Evolutionary conservation across 495 filamentous ascomycete species (phyloP), one percentile per base, ranked within the genome.

Genomic region (Aspergillus biplanus): DNA sequence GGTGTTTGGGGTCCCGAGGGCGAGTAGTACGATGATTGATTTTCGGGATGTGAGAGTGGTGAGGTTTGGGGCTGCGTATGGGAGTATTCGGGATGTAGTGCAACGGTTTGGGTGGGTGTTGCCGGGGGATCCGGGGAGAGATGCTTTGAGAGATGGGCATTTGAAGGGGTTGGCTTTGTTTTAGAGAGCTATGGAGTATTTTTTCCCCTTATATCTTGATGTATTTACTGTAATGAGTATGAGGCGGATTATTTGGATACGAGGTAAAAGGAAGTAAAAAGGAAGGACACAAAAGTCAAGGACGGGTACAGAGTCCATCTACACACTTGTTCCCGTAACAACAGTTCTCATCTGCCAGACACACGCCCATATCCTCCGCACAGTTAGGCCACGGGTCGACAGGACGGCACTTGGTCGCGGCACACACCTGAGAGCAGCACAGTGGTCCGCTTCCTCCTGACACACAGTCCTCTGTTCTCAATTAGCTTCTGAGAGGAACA

Each of bases 11-110:
- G 18, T 27, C 21, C 21, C 21, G 21, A 65, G 72, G 4, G 59
- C 63, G 12, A 72, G 72, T 47, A 76, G 72, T 1, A 76, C 71
- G 5, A 72, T 76, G 65, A 62, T 75, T 47, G 64, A 76, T 56
- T 74, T 78, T 46, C 60, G 59, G 33, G 64, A 64, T 13, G 59
- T 62, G n/a, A 61, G 58, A 8, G 16, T 72, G n/a, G n/a, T 78
- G 18, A 62, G 72, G 7, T 70, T 64, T 33, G 72, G 74, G 1
- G 75, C 75, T 31, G 76, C 72, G 33, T 76, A 72, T 49, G 66
- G 72, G 54, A 65, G 70, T n/a, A 59, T 76, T 31, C 62, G 65
- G 39, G 72, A 75, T 59, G 71, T 64, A 6, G 52, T 78, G 9
- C 53, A 56, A 42, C 48, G 68, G 7, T 68, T 69, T 42, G 72